phyloP scores from a whole-genome alignment of 176 grass and related monocot species.

The Avena eriantha region DNA sequence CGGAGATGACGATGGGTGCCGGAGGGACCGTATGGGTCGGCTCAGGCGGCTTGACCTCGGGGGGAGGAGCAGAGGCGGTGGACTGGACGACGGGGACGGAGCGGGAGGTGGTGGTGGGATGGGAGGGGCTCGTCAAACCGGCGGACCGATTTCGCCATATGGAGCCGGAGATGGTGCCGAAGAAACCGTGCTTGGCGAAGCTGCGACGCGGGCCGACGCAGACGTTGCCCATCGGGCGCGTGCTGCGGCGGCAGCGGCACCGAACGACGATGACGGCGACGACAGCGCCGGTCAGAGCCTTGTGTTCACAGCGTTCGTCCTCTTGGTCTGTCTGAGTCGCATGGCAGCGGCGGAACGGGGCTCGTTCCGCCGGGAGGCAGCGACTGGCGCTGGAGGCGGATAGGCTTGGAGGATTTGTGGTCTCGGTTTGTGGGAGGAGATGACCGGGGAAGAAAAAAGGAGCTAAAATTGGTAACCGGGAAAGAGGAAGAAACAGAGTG shows the following conservation, averaged over 20 bases:
- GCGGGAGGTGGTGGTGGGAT: slow-evolving; percentile 47
- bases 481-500: slow-evolving; percentile 18
- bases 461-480: slow-evolving; percentile 53
- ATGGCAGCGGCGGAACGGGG: slow-evolving; percentile 54
- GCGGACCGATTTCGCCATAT: slow-evolving; percentile 38
- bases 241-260: slow-evolving; percentile 23
- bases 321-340: not conserved
- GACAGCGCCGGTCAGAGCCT: not conserved
- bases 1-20: slow-evolving; percentile 45
- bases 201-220: slow-evolving; percentile 46
- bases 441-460: slow-evolving; percentile 28
- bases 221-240: slow-evolving; percentile 59
- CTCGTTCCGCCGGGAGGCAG: slow-evolving; percentile 43
- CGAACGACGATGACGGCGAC: slow-evolving; percentile 8
- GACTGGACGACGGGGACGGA: slow-evolving; percentile 50
- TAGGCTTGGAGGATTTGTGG: slow-evolving; percentile 26
- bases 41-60: not conserved
- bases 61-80: slow-evolving; percentile 8
- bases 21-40: slow-evolving; percentile 34
- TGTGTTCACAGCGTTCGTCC: not conserved
- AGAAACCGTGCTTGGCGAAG: slow-evolving; percentile 54
- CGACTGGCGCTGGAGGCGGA: not conserved
- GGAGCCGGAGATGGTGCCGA: slow-evolving; percentile 39
- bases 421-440: slow-evolving; percentile 1
- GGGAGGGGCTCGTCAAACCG: slow-evolving; percentile 1